Evolutionary conservation across 208 protist genomes (phyloP), one percentile per base, ranked within the genome.

Genomic region (Leishmania major): DNA sequence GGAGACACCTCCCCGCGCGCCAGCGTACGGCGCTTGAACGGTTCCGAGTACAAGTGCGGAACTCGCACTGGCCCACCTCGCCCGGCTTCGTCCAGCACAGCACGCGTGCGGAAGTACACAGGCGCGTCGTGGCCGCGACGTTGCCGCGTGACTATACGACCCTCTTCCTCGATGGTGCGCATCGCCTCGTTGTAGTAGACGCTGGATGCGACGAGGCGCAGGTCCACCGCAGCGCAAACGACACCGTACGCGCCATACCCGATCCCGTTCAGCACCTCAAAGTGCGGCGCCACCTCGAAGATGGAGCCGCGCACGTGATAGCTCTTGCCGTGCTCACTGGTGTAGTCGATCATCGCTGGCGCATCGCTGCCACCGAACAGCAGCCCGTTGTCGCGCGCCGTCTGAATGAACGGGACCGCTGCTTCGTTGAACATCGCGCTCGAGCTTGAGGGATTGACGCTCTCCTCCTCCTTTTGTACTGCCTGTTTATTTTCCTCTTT

Each of bases 181-280:
- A 85, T 73, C 10, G 40, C 57, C n/a, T 83, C 73, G 71, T 84
- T 86, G 73, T 91, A 91, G 78, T 87, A 87, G 13, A 67, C 19
- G 35, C 81, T 91, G 60, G 84, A 83, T 43, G 79, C 76, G 6
- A 91, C 87, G 1, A 91, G 85, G 3, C 91, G 87, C 35, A 92
- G 77, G 67, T 94, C 88, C 10, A 92, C 84, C 0, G 90, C 94
- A 28, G 91, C 90, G 69, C 94, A 97, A 55, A 95, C 93, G 6
- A 95, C 77, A 28, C 94, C 93, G 75, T 97, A 96, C 2, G 93
- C 88, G 35, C 93, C 94, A 73, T 86, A 83, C 8, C 94, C 94
- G 3, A 97, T 86, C 2, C 79, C 78, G 19, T 84, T 92, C 10
- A 92, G 80, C 51, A 96, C 79, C 49, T 92, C 86, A 67, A 94